Conservation (phyloP, 768 basidiomycete species). For the Rubroboletus satanas region DNA sequence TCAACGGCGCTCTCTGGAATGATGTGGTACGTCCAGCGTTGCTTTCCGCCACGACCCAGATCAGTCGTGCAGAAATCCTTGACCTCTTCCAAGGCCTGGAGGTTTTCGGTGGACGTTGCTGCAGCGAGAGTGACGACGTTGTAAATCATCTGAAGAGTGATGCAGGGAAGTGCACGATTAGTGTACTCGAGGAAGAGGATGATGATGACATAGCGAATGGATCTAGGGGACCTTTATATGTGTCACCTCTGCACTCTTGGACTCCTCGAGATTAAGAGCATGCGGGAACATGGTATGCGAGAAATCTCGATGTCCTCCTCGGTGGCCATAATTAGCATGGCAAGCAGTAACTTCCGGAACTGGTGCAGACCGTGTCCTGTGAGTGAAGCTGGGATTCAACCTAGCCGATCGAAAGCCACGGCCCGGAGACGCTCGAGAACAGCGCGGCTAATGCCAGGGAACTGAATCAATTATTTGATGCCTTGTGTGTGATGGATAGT, state of each 20-base stretch:
- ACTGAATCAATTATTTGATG: conserved; percentile 14
- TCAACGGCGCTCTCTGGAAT: conserved; percentile 41
- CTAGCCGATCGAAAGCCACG: conserved; percentile 23
- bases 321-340: conserved; percentile 23
- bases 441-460: conserved; percentile 10
- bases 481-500: conserved; percentile 11
- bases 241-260: conserved; percentile 1
- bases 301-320: conserved; percentile 20
- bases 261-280: conserved; percentile 15
- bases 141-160: conserved; percentile 22
- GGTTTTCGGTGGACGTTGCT: conserved; percentile 45
- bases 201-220: conserved; percentile 12
- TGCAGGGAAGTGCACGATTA: not conserved
- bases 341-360: conserved; percentile 17
- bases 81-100: conserved; percentile 50
- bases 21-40: conserved; percentile 52
- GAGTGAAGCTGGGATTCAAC: conserved; percentile 18
- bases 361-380: conserved; percentile 15
- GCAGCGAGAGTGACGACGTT: conserved; percentile 41
- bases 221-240: conserved; percentile 22
- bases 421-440: conserved; percentile 19
- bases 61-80: conserved; percentile 50
- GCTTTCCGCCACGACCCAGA: conserved; percentile 48
- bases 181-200: conserved; percentile 8
- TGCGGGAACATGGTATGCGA: conserved; percentile 17